Evolutionary conservation across 2,329 filamentous ascomycete species (phyloP), one percentile per base, ranked within the genome.

Genomic region (Phaeomoniella chlamydospora): DNA sequence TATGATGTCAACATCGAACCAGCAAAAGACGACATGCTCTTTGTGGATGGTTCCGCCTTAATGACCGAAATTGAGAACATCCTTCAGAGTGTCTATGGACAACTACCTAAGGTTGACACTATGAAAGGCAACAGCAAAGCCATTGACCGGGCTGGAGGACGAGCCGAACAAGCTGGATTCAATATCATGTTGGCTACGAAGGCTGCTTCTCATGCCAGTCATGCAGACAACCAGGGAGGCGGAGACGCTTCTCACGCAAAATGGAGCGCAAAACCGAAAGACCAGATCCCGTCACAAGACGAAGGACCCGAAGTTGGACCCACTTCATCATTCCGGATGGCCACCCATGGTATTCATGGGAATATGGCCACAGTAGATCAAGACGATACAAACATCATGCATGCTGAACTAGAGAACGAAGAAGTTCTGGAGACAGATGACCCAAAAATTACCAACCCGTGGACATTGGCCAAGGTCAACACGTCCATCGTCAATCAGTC

Each of bases 1-100:
- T 78, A 78, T 47, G 74, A 78, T 51, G 60, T 65, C 3, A 78
- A 77, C 40, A 56, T 78, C 22, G 74, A 79, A 45, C 73, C 74
- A 3, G 64, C 67, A 1, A 79, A 79, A 46, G 71, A 77, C 46
- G 69, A 77, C 49, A 61, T 77, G 2, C 45, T 77, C 2, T 76
- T 78, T 44, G 64, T 66, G 18, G 56, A 75, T 32, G 49, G 55
- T 2, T 46, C 50, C 3, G 14, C 48, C 0, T 46, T 78, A 3
- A 22, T 74, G 4, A 48, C 47, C 3, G 44, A 61, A 4, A 53
- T 65, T 2, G 55, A 63, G 14, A 51, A 51, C 18, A 46, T 76
- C 1, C 63, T 76, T 32, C 45, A 44, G n/a, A 39, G 42, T 5
- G 37, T 51, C 6, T 64, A 64, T 40, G 55, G 57, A 4, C 47